Base-by-base conservation (phyloP, 2,329 filamentous ascomycete species). In the Penicillium psychrosexuale region DNA sequence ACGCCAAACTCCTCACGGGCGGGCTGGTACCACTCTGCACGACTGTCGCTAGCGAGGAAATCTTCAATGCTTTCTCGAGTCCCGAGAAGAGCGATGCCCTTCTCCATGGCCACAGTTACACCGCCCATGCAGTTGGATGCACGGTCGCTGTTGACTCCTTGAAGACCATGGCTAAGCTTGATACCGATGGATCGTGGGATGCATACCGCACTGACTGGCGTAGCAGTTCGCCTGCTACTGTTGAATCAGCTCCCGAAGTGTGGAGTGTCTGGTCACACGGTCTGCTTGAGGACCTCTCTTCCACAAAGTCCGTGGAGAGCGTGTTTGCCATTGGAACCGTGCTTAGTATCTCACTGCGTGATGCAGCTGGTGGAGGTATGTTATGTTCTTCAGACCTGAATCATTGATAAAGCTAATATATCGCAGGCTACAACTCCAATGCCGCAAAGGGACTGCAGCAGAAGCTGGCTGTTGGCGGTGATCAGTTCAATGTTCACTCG, bases 61-160 rank as follows among this genome's bases (percentile, higher is more conserved):
- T 95, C 43, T 94, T 91, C 70, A 67, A 83, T 1, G 83, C 84
- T 0, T 95, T 95, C 66, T 75, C 83, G 12, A 86, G 86, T 49
- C 77, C 82, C 1, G 85, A 90, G 46, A 95, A 94, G 74, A 84
- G 83, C 0, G 89, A 93, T 61, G 90, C 90, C 0, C 73, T 95
- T 5, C 76, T 95, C 3, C 91, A 95, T 63, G 90, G 90, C 0
- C 90, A 95, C 69, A 93, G 89, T 69, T 95, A 95, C 72, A 95
- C 90, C 0, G 90, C 90, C 0, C 90, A 95, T 70, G 82, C 91
- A 0, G 82, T 94, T 1, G 91, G 90, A 0, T 95, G 90, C 63
- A 83, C 87, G 42, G 89, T 95, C 0, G 91, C 88, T 0, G 78
- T 87, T n/a, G 82, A 84, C 47, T 86, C 84, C 1, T 69, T 95